These are phyloP conservation scores for Eimeria brunetti DNA, from an alignment of 169 alveolate genomes.

Conservation along the genomic window DNA sequence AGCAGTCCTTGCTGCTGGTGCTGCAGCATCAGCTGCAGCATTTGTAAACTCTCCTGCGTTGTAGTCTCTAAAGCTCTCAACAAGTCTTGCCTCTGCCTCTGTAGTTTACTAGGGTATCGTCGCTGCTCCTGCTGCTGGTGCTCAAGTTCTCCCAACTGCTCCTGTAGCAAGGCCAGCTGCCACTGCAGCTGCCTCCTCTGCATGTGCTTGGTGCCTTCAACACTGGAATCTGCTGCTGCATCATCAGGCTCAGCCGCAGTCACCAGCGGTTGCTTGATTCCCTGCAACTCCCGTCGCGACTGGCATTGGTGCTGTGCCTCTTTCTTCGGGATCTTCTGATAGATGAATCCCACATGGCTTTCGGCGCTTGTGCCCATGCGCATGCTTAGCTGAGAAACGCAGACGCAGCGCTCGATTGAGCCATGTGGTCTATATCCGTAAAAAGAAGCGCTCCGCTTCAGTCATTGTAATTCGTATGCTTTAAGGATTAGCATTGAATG, in stretches of 20 bases:
- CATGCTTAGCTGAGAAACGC: conserved; percentile 62
- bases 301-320: not conserved
- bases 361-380: conserved; percentile 76
- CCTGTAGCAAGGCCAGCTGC: conserved; percentile 11
- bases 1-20: conserved; percentile 55
- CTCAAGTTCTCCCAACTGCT: not conserved
- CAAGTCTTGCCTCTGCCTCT: conserved; percentile 16
- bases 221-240: conserved; percentile 4
- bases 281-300: not conserved
- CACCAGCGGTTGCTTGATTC: not conserved
- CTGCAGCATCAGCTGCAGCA: conserved; percentile 10
- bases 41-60: conserved; percentile 3
- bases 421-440: not conserved
- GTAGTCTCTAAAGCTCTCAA: not conserved
- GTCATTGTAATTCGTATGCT: not conserved
- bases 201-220: not conserved
- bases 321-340: conserved; percentile 16
- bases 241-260: not conserved
- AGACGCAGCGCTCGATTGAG: not conserved
- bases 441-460: not conserved
- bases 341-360: conserved; percentile 75
- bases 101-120: not conserved
- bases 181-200: conserved; percentile 23
- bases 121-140: conserved; percentile 12
- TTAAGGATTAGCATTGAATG: not conserved